Base-by-base conservation (phyloP, 495 filamentous ascomycete species). In the Daldinia concentrica region DNA sequence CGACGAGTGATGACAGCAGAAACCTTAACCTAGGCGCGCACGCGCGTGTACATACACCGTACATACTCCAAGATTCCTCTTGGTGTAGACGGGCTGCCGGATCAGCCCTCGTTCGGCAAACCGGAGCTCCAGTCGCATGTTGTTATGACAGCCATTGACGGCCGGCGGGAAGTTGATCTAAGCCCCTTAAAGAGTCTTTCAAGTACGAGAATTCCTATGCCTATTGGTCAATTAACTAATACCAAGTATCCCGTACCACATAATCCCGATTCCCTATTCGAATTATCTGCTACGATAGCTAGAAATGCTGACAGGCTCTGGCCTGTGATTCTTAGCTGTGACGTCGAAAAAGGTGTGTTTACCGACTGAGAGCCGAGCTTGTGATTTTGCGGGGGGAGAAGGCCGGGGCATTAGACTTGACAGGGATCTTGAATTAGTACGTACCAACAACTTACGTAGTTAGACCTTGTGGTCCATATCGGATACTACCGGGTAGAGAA, bases 311-410 rank as follows among this genome's bases (percentile, higher is more conserved):
- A 43, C 50, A 30, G 17, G 27, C 12, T 27, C 26, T 22, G 24
- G 27, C 64, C 62, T 70, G 71, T 74, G 66, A 66, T 70, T 63
- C 45, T 57, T 66, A 57, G 34, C 50, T 43, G 73, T 77, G 75
- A 77, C 76, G 73, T 77, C 67, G 73, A 52, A 65, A 72, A 57
- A 34, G 54, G 52, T 57, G 24, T 56, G 57, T 74, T 76, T 75
- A 71, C 83, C 82, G 83, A 83, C 75, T 69, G 73, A 70, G 72
- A 80, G 80, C 81, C 82, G 82, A 84, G 83, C 83, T 84, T 85
- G 83, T 85, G 83, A 85, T 80, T 79, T 80, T 84, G 82, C 82
- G 83, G 83, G 83, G 83, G 71, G 71, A 52, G 34, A 34, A 59
- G 51, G 50, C 62, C 55, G 65, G 65, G 64, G 65, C 63, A 61